phyloP scores from a whole-genome alignment of 306 rosid species.

The Sesbania bispinosa region DNA sequence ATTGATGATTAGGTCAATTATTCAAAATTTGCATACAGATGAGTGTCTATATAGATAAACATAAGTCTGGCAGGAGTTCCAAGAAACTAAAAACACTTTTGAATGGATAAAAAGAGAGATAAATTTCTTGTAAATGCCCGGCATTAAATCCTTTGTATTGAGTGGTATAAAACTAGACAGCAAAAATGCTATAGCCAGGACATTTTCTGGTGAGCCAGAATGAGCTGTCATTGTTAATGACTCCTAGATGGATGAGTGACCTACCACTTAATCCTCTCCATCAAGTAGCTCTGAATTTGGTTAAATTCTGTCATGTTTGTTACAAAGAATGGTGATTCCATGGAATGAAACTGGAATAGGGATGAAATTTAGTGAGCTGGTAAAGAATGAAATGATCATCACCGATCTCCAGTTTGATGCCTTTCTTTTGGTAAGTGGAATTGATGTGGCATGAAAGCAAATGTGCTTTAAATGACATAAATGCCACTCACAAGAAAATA shows the following conservation, averaged over 20 bases:
- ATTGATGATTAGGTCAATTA: neutral
- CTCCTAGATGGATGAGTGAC: neutral
- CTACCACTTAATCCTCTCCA: neutral
- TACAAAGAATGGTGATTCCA: neutral
- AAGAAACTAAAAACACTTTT: neutral
- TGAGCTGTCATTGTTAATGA: neutral
- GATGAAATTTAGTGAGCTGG: neutral
- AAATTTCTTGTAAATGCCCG: neutral
- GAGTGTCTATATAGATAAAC: neutral
- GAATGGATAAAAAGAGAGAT: neutral
- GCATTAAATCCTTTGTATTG: neutral
- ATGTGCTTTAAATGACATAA: neutral
- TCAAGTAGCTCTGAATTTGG: neutral
- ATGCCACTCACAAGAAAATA: neutral
- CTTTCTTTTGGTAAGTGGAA: neutral
- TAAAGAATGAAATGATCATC: neutral
- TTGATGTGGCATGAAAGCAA: neutral
- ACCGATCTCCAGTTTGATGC: neutral
- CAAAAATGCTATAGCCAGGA: too few species aligned
- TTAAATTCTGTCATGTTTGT: neutral
- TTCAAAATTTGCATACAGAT: neutral
- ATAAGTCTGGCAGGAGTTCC: slow-evolving; percentile 17
- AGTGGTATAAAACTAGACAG: neutral
- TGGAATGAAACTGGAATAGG: neutral
- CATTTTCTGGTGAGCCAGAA: neutral